Evolutionary conservation across 2,329 filamentous ascomycete genomes (phyloP), one percentile per base, ranked within the genome.

Genomic region (Talaromyces piceae): DNA sequence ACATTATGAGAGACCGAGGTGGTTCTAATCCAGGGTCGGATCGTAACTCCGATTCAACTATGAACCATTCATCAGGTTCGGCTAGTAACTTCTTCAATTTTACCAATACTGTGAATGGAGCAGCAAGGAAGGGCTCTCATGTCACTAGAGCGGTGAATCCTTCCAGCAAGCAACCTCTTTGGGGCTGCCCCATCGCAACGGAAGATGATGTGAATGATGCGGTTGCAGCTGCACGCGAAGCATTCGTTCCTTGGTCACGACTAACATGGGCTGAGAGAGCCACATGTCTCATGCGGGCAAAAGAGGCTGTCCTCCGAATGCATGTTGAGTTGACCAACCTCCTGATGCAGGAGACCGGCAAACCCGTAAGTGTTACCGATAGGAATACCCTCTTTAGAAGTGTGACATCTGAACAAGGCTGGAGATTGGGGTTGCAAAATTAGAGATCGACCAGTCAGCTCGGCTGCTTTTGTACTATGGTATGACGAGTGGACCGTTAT

Each of bases 341-440:
- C 8, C 61, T 79, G 33, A 69, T 68, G 57, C 68, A 65, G 49
- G 77, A 79, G 62, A 75, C 74, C 22, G 77, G 78, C n/a, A 80
- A 80, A 61, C 77, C 77, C 5, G 66, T 73, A 56, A 28, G 58
- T 25, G 28, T 47, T 39, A n/a, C 43, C 11, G 12, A 26, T 28
- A 16, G 12, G 16, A 20, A 39, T 9, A 11, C 18, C n/a, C 13
- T 41, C 22, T 8, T 8, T 16, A 23, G 25, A 37, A 39, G 39
- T 48, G 20, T 13, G 7, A 22, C 22, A 20, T 44, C 39, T 43
- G 39, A 43, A 43, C 39, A n/a, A n/a, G 13, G 41, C 18, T 45
- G 30, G 28, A 56, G 54, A 47, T 56, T 18, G 49, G 52, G 48
- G 52, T 51, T 33, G 55, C 53, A 8, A 45, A 25, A 28, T 30